Evolutionary conservation across 1,139 yeast species (phyloP), one percentile per base, ranked within the genome.

Genomic region (Candida sp.): DNA sequence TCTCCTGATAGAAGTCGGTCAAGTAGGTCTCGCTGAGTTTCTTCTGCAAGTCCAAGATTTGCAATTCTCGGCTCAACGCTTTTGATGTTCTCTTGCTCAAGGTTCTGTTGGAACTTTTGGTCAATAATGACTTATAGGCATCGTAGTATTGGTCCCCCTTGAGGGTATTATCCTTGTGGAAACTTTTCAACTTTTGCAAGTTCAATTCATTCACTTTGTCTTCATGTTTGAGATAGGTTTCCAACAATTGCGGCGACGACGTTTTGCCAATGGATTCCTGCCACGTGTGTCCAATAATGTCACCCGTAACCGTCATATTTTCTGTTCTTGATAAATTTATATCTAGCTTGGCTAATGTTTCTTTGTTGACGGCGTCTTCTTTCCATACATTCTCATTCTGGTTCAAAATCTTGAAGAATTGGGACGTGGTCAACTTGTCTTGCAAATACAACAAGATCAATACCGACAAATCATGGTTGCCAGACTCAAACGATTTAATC

Each of bases 401-500:
- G 49, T 69, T 72, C 42, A 78, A 58, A 2, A 78, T 62, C 49
- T 69, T 69, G 55, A 76, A 75, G 51, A 78, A 76, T 48, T 76
- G 78, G 1, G 80, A 68, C 2, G 63, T 55, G 0, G 79, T 62
- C n/a, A 77, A 55, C 2, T 67, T 66, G 37, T 72, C 66, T 49
- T 73, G 72, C 25, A 94, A 69, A 40, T 78, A 73, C 25, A 85
- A 65, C 42, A 94, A 66, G 1, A 90, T 84, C 47, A 85, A 80
- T 38, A 81, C 70, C 4, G 89, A 76, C 26, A 93, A 72, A 62
- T 88, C 90, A 37, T 83, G 79, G 58, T 88, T 85, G 8, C 85
- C 83, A 22, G 86, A 80, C 55, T 85, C 86, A 44, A 88, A 80
- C 0, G 96, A 82, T 57, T 87, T 89, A 42, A 80, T 68, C 33